Evolutionary conservation across 441 rosid genomes (phyloP), one percentile per base, ranked within the genome.

Genomic region (Erodium trifolium): DNA sequence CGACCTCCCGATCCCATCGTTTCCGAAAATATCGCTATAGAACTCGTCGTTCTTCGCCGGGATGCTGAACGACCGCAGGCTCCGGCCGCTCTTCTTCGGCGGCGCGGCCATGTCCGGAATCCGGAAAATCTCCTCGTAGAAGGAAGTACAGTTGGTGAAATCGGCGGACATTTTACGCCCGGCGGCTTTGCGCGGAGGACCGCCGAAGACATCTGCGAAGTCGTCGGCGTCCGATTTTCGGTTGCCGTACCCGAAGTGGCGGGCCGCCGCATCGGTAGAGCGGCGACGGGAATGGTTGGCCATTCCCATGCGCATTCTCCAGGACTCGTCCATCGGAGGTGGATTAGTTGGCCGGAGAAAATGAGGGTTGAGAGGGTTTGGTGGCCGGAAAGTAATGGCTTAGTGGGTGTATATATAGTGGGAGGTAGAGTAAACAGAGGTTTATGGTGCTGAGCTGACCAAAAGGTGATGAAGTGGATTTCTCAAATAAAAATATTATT

Each of bases 21-120:
- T 69, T 5, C 93, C 88, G 23, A 93, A 86, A 1, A 91, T 85
- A 2, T 88, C 95, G 68, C 83, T 75, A 72, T 86, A 93, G 65
- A 91, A 86, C 5, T 84, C 84, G 9, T 82, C 88, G 5, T 77
- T 77, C 45, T 76, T 77, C n/a, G 79, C 80, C 8, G 97, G 94
- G 59, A 88, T 93, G 77, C 85, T 80, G 74, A 89, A 93, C 45
- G 86, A 85, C 67, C 87, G 91, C 59, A 93, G 63, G 72, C 75
- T 84, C 62, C 88, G 76, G 1, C 96, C 92, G 16, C 71, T 70
- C 71, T 71, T 70, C 75, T 71, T 79, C 11, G 78, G 68, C 9
- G 68, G 65, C 51, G 82, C 63, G 5, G 11, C 45, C 6, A 53
- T 23, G 1, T 80, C 88, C 2, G 82, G 81, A 0, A 76, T 82